phyloP scores from a whole-genome alignment of 805 yeast species.

The Limtongozyma cylindracea region DNA sequence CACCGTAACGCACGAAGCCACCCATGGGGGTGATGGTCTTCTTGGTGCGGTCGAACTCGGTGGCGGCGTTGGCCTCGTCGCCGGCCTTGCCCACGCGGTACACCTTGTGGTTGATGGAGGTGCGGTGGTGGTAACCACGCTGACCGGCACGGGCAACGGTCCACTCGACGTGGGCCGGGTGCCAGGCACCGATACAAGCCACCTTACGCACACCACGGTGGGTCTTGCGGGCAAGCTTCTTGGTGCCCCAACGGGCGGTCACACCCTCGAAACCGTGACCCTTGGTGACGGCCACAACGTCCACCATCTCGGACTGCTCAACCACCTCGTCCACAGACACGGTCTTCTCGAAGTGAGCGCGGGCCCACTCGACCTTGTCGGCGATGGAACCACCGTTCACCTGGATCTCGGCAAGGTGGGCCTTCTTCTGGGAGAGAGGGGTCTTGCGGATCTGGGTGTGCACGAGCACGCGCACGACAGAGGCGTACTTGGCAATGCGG shows the following conservation, averaged over 20 bases:
- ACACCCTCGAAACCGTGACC: constrained; percentile 99
- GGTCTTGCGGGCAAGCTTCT: constrained; percentile 99
- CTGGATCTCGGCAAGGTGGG: constrained; percentile 99
- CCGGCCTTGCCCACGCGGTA: constrained; percentile 97
- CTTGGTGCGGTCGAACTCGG: constrained; percentile 98
- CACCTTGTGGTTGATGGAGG: constrained; percentile 99
- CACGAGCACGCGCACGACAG: constrained; percentile 96
- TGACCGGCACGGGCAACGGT: constrained; percentile 99
- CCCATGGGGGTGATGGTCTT: constrained; percentile 99
- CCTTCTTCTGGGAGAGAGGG: constrained; percentile 98
- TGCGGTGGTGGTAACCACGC: constrained; percentile 99
- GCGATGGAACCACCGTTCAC: constrained; percentile 96
- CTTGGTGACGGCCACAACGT: constrained; percentile 97
- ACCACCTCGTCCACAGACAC: constrained; percentile 87
- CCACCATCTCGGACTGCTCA: constrained; percentile 97
- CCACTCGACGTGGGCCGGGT: constrained; percentile 98
- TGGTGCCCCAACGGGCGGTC: constrained; percentile 99
- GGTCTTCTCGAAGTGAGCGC: constrained; percentile 97
- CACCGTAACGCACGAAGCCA: constrained; percentile 99
- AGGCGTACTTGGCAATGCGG: constrained; percentile 94
- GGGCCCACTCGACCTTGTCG: constrained; percentile 97
- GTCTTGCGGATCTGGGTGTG: constrained; percentile 99
- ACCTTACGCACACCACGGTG: constrained; percentile 99
- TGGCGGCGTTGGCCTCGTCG: constrained; percentile 86
- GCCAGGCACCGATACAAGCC: constrained; percentile 99